These are phyloP conservation scores for Pyrrhoderma noxium DNA, from an alignment of 1,284 basidiomycete genomes.

Conservation along the genomic window DNA sequence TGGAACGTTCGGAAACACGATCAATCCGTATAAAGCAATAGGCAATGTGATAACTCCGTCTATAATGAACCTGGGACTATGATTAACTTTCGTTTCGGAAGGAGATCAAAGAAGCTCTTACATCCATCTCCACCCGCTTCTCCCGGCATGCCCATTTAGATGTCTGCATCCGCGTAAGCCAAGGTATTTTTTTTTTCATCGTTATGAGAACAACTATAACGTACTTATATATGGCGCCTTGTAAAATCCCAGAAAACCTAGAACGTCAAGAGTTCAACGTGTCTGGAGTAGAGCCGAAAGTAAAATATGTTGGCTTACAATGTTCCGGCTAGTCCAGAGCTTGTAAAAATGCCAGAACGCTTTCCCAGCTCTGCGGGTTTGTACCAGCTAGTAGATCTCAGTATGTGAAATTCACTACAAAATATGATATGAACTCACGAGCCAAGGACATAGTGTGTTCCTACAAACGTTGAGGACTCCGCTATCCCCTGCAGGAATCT, in stretches of 20 bases:
- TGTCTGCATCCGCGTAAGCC: conserved; percentile 32
- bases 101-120: conserved; percentile 27
- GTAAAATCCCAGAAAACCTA: conserved; percentile 67
- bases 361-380: conserved; percentile 62
- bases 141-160: conserved; percentile 48
- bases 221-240: conserved; percentile 56
- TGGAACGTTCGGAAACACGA: conserved; percentile 68
- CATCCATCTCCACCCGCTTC: conserved; percentile 70
- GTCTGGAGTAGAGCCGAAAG: neutral
- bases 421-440: conserved; percentile 35
- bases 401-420: neutral
- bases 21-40: conserved; percentile 64
- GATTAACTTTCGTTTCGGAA: neutral
- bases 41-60: conserved; percentile 69
- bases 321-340: conserved; percentile 57
- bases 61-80: conserved; percentile 49
- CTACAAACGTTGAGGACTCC: conserved; percentile 68
- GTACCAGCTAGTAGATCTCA: conserved; percentile 47
- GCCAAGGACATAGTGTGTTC: conserved; percentile 68
- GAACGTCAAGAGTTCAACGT: conserved; percentile 1
- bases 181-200: neutral
- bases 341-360: conserved; percentile 64
- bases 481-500: conserved; percentile 69
- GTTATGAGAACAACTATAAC: conserved; percentile 5
- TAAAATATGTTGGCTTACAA: conserved; percentile 33